Conservation (phyloP, 805 yeast species). For the Starmerella scarabaei region DNA sequence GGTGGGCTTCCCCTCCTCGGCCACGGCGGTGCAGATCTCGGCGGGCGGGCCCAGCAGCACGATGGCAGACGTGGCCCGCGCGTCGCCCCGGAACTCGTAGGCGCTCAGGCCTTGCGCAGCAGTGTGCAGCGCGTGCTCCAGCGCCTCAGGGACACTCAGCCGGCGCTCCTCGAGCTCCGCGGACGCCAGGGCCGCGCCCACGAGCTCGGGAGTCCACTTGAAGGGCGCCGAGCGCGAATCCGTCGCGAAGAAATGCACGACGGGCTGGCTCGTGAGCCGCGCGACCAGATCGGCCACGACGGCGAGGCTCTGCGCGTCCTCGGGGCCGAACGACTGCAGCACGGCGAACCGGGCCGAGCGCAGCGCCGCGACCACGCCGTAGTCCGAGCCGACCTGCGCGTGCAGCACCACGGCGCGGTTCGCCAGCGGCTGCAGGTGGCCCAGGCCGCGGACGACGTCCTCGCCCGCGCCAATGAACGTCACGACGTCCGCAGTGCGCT, state of each 20-base stretch:
- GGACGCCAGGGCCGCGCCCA: constrained; percentile 20
- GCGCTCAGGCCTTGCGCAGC: constrained; percentile 30
- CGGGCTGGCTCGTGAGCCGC: constrained; percentile 37
- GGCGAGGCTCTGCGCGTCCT: constrained; percentile 43
- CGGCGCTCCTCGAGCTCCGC: constrained; percentile 5
- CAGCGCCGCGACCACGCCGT: constrained; percentile 52
- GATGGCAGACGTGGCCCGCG: constrained; percentile 37
- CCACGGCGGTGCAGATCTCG: constrained; percentile 30
- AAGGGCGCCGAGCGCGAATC: constrained; percentile 14
- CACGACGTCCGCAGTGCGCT: neutral
- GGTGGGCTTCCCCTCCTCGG: constrained; percentile 23
- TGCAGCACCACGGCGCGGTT: constrained; percentile 19
- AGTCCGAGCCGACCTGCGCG: constrained; percentile 37
- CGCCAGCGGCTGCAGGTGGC: constrained; percentile 14
- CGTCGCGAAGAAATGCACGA: constrained; percentile 52
- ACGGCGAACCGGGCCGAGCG: constrained; percentile 56
- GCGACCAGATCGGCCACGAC: constrained; percentile 49
- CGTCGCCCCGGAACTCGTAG: constrained; percentile 34
- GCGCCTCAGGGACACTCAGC: constrained; percentile 16
- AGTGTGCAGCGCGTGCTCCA: constrained; percentile 26
- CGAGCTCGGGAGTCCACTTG: constrained; percentile 19
- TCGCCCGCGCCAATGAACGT: constrained; percentile 16
- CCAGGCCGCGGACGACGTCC: constrained; percentile 18
- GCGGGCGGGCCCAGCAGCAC: constrained; percentile 50
- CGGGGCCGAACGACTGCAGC: constrained; percentile 49